Base-by-base conservation (phyloP, 2,329 filamentous ascomycete genomes). In the Cercospora nicotianae region DNA sequence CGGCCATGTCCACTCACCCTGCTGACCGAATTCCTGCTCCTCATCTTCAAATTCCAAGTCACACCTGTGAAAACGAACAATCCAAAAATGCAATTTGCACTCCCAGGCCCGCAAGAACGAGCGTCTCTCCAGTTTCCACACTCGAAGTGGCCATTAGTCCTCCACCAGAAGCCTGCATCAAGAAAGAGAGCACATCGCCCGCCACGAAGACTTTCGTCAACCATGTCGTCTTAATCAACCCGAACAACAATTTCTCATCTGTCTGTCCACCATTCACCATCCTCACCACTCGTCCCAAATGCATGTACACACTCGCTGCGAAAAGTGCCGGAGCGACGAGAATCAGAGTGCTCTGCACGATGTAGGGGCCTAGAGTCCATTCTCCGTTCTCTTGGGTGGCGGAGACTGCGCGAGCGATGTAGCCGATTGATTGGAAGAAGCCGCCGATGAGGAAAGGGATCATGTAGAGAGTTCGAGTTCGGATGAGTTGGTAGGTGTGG, bases 361-460 rank as follows among this genome's bases (percentile, higher is more conserved):
- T 79, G 73, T 80, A 85, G 0, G 79, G 75, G 0, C 73, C 73
- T 63, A 82, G 78, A 1, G 81, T 81, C 65, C 80, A 71, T 13
- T 69, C 77, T 1, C 81, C 81, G n/a, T 79, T 77, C 59, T 85
- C 75, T 0, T 70, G 63, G 0, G 79, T 76, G 0, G 82, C 83
- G 9, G 61, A 55, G 23, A 84, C 71, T 4, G 82, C 76, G 63
- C 86, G 83, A 12, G 82, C 84, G 45, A 85, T 74, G 71, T 87
- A 87, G 16, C 86, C 86, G 20, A 87, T 77, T 0, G 78, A 75
- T 72, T 87, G 84, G 73, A 86, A 64, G n/a, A 81, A 65, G 20
- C 83, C 82, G n/a, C 85, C 85, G n/a, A 87, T 74, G 5, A 83
- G 69, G 57, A 87, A 83, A 0, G 85, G 82, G 1, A 83, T 81